A percentile compares a stretch with the other conserved stretches of the same genome.
Conservation (phyloP, 345 rosid genomes). For the Alliaria petiolata region DNA sequence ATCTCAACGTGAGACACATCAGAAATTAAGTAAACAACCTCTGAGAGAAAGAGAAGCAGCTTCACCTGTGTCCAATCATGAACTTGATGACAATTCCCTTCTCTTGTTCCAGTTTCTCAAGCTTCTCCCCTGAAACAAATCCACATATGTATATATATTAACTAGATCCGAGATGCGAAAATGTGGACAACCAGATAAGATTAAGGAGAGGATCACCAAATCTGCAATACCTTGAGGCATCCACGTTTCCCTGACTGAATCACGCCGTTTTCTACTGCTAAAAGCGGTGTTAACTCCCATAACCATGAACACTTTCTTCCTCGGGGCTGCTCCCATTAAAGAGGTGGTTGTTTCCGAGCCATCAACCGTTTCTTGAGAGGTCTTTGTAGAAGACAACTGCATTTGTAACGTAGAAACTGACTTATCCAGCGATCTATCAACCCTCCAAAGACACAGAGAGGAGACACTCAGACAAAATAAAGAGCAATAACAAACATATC, state of each 20-base stretch:
- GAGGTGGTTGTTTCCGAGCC: conserved; percentile 23
- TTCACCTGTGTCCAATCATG: conserved; percentile 97
- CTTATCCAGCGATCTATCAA: conserved; percentile 74
- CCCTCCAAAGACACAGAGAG: conserved; percentile 26
- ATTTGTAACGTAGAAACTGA: conserved; percentile 60
- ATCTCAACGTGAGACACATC: background rate
- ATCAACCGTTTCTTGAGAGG: too few relatives aligned
- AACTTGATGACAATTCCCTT: conserved; percentile 88
- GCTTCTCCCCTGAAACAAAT: conserved; percentile 61
- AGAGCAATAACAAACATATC: background rate
- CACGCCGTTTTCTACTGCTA: conserved; percentile 97
- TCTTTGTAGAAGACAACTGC: conserved; percentile 66
- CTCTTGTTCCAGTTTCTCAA: conserved; percentile 71
- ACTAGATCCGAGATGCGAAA: background rate
- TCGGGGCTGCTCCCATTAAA: conserved; percentile 23
- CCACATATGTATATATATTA: background rate
- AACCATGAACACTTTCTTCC: conserved; percentile 77
- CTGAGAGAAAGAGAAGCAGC: background rate
- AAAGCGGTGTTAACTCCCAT: conserved; percentile 95
- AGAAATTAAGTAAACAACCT: background rate
- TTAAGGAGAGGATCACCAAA: background rate
- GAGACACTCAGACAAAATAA: background rate
- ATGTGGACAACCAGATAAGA: background rate
- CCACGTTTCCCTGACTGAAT: conserved; percentile 95
- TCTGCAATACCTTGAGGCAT: conserved; percentile 99